Percentiles rank a stretch among this genome's conserved stretches.
These are phyloP conservation scores for Aspergillus olivimuriae DNA, from an alignment of 495 filamentous ascomycete species.

Conservation along the genomic window DNA sequence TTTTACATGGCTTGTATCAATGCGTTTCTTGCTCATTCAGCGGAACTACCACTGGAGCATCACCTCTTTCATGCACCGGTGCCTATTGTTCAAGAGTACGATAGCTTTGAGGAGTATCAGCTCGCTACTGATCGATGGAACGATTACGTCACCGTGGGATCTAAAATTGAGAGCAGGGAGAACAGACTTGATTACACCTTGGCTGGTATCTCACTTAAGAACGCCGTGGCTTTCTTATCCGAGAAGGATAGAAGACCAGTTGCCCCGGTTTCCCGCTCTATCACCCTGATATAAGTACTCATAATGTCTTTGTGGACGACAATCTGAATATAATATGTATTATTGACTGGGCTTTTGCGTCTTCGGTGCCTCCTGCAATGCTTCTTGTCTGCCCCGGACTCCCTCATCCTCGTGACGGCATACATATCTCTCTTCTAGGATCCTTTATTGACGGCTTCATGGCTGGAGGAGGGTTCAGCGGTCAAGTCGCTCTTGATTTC, in stretches of 20 bases:
- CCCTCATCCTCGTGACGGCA: neutral
- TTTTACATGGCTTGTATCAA: neutral
- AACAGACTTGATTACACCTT: neutral
- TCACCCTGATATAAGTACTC: conserved; percentile 1
- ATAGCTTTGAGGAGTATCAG: neutral
- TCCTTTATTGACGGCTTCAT: neutral
- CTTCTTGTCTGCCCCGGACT: neutral
- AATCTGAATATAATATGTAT: neutral
- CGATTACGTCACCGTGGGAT: neutral
- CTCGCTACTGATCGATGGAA: neutral
- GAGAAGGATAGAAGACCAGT: neutral
- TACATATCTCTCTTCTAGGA: neutral
- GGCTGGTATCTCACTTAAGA: neutral
- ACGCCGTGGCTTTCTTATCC: neutral
- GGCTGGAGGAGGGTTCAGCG: neutral
- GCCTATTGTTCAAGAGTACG: neutral
- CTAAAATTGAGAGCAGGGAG: neutral
- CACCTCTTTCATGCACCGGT: neutral
- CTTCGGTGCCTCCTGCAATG: neutral
- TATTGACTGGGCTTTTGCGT: conserved; percentile 4
- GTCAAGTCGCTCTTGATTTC: neutral
- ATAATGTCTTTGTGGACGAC: conserved; percentile 5
- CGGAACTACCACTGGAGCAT: neutral
- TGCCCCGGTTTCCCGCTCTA: neutral
- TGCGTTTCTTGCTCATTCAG: neutral